Base-by-base conservation (phyloP, 2,329 filamentous ascomycete species). In the Capronia americana region DNA sequence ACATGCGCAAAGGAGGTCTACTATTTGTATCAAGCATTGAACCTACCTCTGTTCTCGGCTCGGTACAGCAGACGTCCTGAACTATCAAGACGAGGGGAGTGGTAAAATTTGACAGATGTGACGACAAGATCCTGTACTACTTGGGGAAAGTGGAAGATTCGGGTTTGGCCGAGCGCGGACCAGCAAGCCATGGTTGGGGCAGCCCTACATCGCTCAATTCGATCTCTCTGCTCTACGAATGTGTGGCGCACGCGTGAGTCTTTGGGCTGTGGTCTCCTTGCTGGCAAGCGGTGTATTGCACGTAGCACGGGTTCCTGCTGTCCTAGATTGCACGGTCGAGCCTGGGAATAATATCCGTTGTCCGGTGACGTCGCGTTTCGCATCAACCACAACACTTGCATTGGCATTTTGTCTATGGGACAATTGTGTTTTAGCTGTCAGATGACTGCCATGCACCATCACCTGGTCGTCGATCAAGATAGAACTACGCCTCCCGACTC, bases 91-190 rank as follows among this genome's bases (percentile, higher is more conserved):
- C 17, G 14, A n/a, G 14, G 17, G 14, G 6, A 8, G 5, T 44
- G 38, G 38, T 44, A 8, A n/a, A 20, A 5, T n/a, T 44, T 44
- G 4, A n/a, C 17, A 12, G 38, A 44, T 8, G 10, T 44, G 38
- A n/a, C 38, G 38, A n/a, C 14, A 44, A 6, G 17, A 44, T n/a
- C 6, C 17, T 8, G 38, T 41, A 3, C 53, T 20, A 30, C 24
- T 20, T 32, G 17, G 20, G 17, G 53, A 55, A 55, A 34, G 12
- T 32, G 53, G 53, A 55, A 55, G 53, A 55, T 20, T 28, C 26
- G 17, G 53, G 20, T 11, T 28, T 26, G 53, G 17, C 38, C 17
- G 6, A 44, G 6, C 14, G 38, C 38, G 38, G 38, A 44, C 38
- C 34, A 41, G 12, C 34, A 17, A 12, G 34, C 14, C 0, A 4